Evolutionary conservation across 2,329 filamentous ascomycete species (phyloP).

Genomic region (Monilinia fructicola): DNA sequence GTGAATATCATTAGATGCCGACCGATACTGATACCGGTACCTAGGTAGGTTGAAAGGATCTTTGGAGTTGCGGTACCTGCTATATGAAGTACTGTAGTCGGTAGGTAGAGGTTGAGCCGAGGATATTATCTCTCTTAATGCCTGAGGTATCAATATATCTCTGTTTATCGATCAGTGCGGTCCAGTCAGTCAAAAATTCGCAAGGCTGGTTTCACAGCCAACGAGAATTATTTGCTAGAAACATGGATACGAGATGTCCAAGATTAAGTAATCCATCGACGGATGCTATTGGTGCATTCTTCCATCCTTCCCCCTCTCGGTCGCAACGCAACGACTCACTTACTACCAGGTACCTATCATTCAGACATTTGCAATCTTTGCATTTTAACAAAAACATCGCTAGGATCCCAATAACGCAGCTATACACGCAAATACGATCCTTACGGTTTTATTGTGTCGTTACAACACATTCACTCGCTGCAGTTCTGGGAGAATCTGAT

Average conservation of each 20-base stretch:
- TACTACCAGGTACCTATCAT: too few relatives aligned
- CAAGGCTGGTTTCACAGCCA: constrained; percentile 22
- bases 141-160: background rate
- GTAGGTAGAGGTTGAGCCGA: too few relatives aligned
- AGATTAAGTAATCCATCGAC: constrained; percentile 1
- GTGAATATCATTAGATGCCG: background rate
- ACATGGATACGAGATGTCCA: constrained; percentile 17
- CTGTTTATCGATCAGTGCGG: constrained; percentile 3
- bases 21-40: too few relatives aligned
- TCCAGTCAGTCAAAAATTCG: background rate
- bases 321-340: constrained; percentile 23
- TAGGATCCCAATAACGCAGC: constrained; percentile 17
- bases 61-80: too few relatives aligned
- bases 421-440: constrained; percentile 24
- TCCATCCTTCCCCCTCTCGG: background rate
- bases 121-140: too few relatives aligned
- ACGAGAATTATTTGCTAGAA: constrained; percentile 11
- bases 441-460: constrained; percentile 24
- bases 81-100: too few relatives aligned
- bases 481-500: constrained; percentile 4
- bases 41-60: too few relatives aligned
- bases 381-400: constrained; percentile 23
- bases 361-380: constrained; percentile 21
- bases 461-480: constrained; percentile 31
- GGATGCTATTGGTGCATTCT: constrained; percentile 22